Conservation (phyloP, 1,284 basidiomycete species). For the Lignosus rhinocerotis region DNA sequence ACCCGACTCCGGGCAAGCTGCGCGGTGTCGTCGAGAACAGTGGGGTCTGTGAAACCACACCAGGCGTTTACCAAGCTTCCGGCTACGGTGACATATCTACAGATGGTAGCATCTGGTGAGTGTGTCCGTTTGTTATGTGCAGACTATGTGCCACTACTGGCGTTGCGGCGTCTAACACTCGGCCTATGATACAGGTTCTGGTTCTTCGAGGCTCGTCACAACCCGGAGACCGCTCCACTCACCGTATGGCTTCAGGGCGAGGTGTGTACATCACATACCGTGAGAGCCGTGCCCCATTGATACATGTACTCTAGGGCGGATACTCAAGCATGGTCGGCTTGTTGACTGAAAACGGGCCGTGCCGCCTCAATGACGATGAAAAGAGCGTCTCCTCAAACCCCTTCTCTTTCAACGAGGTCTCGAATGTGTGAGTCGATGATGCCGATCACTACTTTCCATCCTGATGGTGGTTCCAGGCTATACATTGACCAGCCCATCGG, state of each 20-base stretch:
- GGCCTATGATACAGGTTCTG: constrained; percentile 37
- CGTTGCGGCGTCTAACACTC: background rate
- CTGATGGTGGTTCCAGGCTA: background rate
- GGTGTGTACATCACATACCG: background rate
- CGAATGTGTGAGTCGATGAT: constrained; percentile 43
- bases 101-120: constrained; percentile 56
- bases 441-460: background rate
- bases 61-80: constrained; percentile 56
- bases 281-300: background rate
- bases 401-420: constrained; percentile 62
- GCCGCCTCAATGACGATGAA: constrained; percentile 58
- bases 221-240: constrained; percentile 54
- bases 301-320: constrained; percentile 46
- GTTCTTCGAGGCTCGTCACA: constrained; percentile 63
- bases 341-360: constrained; percentile 64
- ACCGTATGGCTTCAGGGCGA: constrained; percentile 50
- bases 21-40: constrained; percentile 50
- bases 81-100: constrained; percentile 58
- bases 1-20: constrained; percentile 44
- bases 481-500: constrained; percentile 53
- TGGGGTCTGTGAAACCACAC: constrained; percentile 57
- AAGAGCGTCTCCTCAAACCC: constrained; percentile 53
- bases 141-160: background rate
- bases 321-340: constrained; percentile 69
- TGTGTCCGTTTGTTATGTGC: background rate